phyloP scores from a whole-genome alignment of 208 protist species.

The Wallacemonas rigidus region DNA sequence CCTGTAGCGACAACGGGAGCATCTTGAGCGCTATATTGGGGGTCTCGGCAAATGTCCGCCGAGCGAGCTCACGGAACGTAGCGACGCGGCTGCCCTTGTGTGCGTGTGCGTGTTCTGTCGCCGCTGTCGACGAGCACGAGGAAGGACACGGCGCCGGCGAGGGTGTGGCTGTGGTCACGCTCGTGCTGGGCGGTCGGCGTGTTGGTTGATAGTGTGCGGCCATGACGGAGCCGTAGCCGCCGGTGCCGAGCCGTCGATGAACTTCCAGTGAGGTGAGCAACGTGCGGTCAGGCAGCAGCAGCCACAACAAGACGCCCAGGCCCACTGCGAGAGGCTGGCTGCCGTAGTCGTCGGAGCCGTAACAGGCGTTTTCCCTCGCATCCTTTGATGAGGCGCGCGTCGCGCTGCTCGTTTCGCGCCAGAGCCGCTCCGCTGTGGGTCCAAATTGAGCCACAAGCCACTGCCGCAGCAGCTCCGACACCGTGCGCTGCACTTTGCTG shows the following conservation, averaged over 20 bases:
- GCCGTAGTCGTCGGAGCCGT: not conserved
- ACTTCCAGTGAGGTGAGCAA: slow-evolving; percentile 30
- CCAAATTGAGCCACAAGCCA: slow-evolving; percentile 45
- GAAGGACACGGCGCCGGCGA: too few species aligned
- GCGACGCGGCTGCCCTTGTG: too few species aligned
- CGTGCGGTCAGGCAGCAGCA: slow-evolving; percentile 46
- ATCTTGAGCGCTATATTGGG: slow-evolving; percentile 65
- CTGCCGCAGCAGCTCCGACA: slow-evolving; percentile 34
- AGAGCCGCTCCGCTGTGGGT: slow-evolving; percentile 11
- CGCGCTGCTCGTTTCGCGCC: not conserved
- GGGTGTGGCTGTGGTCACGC: not conserved
- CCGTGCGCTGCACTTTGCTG: slow-evolving; percentile 25
- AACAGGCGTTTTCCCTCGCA: too few species aligned
- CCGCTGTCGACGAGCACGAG: too few species aligned
- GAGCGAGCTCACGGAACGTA: slow-evolving; percentile 19
- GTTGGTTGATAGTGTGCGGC: slow-evolving; percentile 20
- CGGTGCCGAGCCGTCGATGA: slow-evolving; percentile 57
- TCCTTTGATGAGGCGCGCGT: not conserved
- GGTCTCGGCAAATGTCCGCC: slow-evolving; percentile 18
- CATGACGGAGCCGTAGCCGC: slow-evolving; percentile 72
- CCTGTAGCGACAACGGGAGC: slow-evolving; percentile 50
- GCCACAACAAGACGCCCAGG: slow-evolving; percentile 57
- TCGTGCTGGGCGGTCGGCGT: not conserved
- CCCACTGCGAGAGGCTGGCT: slow-evolving; percentile 33
- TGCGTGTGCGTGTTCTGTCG: too few species aligned